Conservation (phyloP, 176 grass and related monocot genomes). For the Hyparrhenia diplandra region DNA sequence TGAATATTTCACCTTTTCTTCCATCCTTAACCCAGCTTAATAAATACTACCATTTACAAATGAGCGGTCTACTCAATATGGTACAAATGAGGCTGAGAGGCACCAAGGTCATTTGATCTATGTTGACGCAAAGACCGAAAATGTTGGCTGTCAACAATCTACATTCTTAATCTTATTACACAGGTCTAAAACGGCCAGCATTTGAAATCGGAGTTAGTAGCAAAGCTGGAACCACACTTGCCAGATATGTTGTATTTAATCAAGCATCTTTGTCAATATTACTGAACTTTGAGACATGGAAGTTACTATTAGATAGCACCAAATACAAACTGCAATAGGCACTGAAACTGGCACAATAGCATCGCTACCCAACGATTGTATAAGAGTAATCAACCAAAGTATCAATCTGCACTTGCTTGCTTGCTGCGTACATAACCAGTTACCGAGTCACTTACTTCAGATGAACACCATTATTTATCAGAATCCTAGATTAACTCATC, state of each 20-base stretch:
- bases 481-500: background rate
- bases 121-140: background rate
- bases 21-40: background rate
- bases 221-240: background rate
- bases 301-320: constrained; percentile 8
- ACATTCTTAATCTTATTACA: background rate
- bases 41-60: background rate
- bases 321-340: background rate
- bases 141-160: background rate
- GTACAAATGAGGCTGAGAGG: background rate
- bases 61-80: background rate
- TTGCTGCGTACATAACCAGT: background rate
- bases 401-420: background rate
- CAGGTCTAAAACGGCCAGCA: background rate
- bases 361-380: background rate
- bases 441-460: background rate
- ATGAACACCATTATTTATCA: background rate
- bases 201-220: background rate
- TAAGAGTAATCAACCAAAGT: background rate
- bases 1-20: background rate
- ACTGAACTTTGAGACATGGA: background rate
- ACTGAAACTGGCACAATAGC: background rate
- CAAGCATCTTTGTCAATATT: background rate
- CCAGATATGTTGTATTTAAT: background rate
- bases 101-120: background rate